phyloP scores from a whole-genome alignment of 2,329 filamentous ascomycete genomes.

The Xylaria sp. region DNA sequence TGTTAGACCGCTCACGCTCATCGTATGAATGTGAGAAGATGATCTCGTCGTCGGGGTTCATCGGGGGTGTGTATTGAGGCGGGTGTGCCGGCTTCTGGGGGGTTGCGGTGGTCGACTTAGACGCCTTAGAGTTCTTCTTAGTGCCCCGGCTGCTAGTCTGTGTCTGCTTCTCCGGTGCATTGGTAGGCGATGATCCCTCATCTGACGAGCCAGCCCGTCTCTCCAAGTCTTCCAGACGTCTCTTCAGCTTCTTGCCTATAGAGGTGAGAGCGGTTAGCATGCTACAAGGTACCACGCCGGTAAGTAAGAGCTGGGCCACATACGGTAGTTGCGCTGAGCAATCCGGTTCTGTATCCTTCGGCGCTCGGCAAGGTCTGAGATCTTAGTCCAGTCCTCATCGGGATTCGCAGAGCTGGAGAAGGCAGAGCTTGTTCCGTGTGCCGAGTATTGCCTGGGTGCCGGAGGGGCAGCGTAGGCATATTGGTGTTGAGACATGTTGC shows the following conservation, averaged over 20 bases:
- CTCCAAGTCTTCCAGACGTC: constrained; percentile 86
- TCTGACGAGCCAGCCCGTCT: constrained; percentile 74
- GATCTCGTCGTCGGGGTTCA: constrained; percentile 71
- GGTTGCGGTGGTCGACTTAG: constrained; percentile 46
- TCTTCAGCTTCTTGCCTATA: constrained; percentile 91
- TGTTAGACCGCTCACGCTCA: constrained; percentile 75
- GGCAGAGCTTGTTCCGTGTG: constrained; percentile 87
- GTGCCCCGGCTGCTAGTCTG: constrained; percentile 50
- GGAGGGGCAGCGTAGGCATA: constrained; percentile 54
- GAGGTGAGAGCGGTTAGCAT: constrained; percentile 37
- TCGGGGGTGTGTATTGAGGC: constrained; percentile 70
- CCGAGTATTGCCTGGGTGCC: constrained; percentile 73
- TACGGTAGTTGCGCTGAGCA: constrained; percentile 97
- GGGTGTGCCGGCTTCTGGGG: constrained; percentile 56
- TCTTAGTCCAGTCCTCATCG: constrained; percentile 99
- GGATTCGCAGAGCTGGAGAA: constrained; percentile 95
- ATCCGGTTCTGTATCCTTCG: constrained; percentile 97
- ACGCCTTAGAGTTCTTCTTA: constrained; percentile 60
- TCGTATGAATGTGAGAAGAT: constrained; percentile 71
- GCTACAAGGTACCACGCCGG: not conserved
- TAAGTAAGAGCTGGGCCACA: constrained; percentile 39
- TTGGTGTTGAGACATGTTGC: constrained; percentile 57
- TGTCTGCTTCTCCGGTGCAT: constrained; percentile 54
- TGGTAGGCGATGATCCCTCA: constrained; percentile 47
- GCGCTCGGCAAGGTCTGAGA: constrained; percentile 94